Conservation (phyloP, 1,284 basidiomycete genomes). For the Apiotrichum brassicae region DNA sequence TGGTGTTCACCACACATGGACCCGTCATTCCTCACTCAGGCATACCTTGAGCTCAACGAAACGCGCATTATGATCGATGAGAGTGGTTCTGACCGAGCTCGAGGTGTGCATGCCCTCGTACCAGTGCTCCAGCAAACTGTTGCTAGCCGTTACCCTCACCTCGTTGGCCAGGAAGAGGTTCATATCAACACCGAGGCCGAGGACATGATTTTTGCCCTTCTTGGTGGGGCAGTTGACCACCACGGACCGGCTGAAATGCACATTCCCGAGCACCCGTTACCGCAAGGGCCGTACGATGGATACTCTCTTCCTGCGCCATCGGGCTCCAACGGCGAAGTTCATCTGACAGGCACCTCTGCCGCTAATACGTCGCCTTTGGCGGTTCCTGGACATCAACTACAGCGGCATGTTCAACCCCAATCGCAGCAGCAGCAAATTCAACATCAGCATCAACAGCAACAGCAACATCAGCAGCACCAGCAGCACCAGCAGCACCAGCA, state of each 20-base stretch:
- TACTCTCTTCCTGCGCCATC: too few species aligned
- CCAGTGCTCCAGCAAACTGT: conserved; percentile 35
- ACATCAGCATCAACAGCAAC: too few species aligned
- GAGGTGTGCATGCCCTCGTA: conserved; percentile 21
- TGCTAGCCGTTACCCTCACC: conserved; percentile 31
- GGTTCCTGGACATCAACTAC: conserved; percentile 7
- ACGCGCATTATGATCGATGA: conserved; percentile 33
- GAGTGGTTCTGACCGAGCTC: conserved; percentile 22
- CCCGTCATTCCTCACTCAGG: conserved; percentile 24
- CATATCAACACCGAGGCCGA: conserved; percentile 26
- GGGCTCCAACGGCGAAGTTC: too few species aligned
- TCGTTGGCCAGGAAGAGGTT: conserved; percentile 19
- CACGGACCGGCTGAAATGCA: neutral
- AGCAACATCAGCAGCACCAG: neutral
- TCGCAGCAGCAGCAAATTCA: conserved; percentile 2
- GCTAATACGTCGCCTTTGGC: too few species aligned
- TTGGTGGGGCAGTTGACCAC: conserved; percentile 37
- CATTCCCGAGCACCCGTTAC: neutral
- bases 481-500: too few species aligned
- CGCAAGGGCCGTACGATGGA: too few species aligned
- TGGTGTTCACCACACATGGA: conserved; percentile 37
- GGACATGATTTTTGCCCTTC: conserved; percentile 40
- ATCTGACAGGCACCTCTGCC: too few species aligned
- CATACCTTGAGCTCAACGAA: conserved; percentile 31
- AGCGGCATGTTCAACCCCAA: conserved; percentile 1